phyloP scores from a whole-genome alignment of 768 basidiomycete genomes.

The Lentinus brumalis region DNA sequence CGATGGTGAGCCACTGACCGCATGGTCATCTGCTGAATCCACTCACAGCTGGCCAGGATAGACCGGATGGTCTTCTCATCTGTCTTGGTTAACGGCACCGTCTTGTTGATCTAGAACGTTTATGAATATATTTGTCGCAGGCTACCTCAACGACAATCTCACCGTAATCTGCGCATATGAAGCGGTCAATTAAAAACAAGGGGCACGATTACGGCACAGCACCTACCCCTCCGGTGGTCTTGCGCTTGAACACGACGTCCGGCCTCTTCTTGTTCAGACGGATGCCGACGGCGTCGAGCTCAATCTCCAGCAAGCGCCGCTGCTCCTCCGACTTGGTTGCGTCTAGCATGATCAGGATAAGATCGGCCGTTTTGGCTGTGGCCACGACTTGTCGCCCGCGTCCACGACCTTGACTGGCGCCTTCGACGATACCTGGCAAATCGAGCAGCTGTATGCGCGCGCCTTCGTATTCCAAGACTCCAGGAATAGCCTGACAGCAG shows the following conservation, averaged over 20 bases:
- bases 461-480: slow-evolving; percentile 95
- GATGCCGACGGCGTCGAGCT: slow-evolving; percentile 96
- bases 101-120: slow-evolving; percentile 68
- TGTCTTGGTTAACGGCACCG: slow-evolving; percentile 91
- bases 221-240: slow-evolving; percentile 88
- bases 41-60: slow-evolving; percentile 84
- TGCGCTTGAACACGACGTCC: slow-evolving; percentile 94
- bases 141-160: slow-evolving; percentile 19
- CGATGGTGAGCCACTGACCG: neutral
- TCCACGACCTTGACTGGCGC: slow-evolving; percentile 88
- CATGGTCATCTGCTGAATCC: neutral
- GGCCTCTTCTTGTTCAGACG: slow-evolving; percentile 88
- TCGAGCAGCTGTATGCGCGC: slow-evolving; percentile 92
- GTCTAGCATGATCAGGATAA: slow-evolving; percentile 92
- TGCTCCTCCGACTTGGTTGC: slow-evolving; percentile 95
- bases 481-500: slow-evolving; percentile 80
- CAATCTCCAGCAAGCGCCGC: slow-evolving; percentile 81
- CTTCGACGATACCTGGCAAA: slow-evolving; percentile 95
- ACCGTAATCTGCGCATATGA: slow-evolving; percentile 65
- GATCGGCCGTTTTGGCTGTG: slow-evolving; percentile 59
- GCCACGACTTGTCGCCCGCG: slow-evolving; percentile 96
- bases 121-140: slow-evolving; percentile 4
- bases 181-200: slow-evolving; percentile 7
- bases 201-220: slow-evolving; percentile 11
- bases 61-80: slow-evolving; percentile 95